These are phyloP conservation scores for Hanseniaspora vineae DNA, from an alignment of 805 yeast species.

Conservation along the genomic window DNA sequence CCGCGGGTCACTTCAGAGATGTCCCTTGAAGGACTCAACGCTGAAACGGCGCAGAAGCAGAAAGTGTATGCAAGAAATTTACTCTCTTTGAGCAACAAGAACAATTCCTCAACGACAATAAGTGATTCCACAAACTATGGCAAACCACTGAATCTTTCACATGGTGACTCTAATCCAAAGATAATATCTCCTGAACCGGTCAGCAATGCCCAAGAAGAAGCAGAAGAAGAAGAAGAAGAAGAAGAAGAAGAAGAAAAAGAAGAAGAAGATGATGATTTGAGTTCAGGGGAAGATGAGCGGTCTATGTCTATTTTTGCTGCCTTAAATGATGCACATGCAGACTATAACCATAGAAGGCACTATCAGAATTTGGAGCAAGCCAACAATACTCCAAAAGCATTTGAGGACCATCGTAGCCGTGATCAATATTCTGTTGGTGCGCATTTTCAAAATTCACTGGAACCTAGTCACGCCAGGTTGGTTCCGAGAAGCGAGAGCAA, in stretches of 20 bases:
- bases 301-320: slow-evolving; percentile 57
- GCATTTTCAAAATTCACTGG: not conserved
- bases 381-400: slow-evolving; percentile 5
- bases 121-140: not conserved
- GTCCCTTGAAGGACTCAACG: not conserved
- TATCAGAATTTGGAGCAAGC: too few species aligned
- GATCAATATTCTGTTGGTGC: slow-evolving; percentile 4
- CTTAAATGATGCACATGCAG: slow-evolving; percentile 25
- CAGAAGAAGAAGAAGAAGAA: slow-evolving; percentile 1
- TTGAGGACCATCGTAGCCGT: slow-evolving; percentile 10
- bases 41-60: too few species aligned
- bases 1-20: not conserved
- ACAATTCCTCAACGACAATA: not conserved
- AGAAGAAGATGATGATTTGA: slow-evolving; percentile 1
- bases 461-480: slow-evolving; percentile 13
- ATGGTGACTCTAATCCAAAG: too few species aligned
- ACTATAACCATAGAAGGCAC: slow-evolving; percentile 9
- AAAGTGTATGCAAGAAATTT: too few species aligned
- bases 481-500: slow-evolving; percentile 28
- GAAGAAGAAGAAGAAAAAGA: too few species aligned
- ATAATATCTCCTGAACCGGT: too few species aligned
- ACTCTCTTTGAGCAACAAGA: too few species aligned
- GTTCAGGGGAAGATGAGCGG: slow-evolving; percentile 43
- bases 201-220: not conserved
- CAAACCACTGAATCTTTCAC: too few species aligned